Evolutionary conservation across 306 rosid species (phyloP), one percentile per base, ranked within the genome.

Genomic region (Morella rubra): DNA sequence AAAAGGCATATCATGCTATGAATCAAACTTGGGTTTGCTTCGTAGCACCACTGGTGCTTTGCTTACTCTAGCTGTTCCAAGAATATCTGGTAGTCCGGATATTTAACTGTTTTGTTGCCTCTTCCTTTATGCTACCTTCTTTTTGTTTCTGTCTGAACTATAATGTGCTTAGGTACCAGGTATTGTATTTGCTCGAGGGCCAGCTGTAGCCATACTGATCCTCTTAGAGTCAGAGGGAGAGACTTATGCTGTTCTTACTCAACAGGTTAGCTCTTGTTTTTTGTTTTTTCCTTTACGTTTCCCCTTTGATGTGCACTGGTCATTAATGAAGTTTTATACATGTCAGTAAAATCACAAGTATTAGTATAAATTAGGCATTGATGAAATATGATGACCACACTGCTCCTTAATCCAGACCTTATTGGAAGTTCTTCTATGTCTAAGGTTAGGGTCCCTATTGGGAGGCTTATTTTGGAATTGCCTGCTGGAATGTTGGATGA

Each of bases 401-500:
- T n/a, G 22, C 46, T 65, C 41, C 22, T 20, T 69, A 41, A 12
- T 40, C 79, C 52, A 72, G 44, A 73, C 66, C 24, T 42, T 11
- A 65, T 73, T 68, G 72, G 37, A 77, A 79, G 73, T 82, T 79
- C 74, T 47, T 70, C 66, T 37, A 27, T 86, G 50, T 73, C 71
- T 51, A 81, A 94, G 98, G 95, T 88, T 69, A 88, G 98, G 82
- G 90, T 94, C 75, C 98, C 98, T 27, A 78, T 86, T 64, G 98
- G 98, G 77, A 87, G 87, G 88, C 73, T 76, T 72, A 76, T 86
- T 77, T 82, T 92, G 95, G 98, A 94, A 74, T 86, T 94, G 89
- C 98, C 98, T 55, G 97, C 98, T 76, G 98, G 98, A 76, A 92
- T 90, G 98, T 80, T 94, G 88, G 92, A 90, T 12, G 92, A 89